These are phyloP conservation scores for Naegleria lovaniensis DNA, from an alignment of 208 protist species.

Conservation along the genomic window DNA sequence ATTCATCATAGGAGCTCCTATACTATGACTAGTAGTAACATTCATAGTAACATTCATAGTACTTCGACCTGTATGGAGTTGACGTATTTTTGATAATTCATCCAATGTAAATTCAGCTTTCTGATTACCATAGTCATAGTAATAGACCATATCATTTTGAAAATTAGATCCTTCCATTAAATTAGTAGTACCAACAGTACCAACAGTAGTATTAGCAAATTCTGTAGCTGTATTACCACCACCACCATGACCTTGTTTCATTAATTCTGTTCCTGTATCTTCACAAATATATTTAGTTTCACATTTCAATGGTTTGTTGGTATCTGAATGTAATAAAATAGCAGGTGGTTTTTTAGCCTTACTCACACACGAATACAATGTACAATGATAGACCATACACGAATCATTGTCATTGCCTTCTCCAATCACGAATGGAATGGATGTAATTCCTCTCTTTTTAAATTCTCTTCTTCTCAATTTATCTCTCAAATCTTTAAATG, in stretches of 20 bases:
- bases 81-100: slow-evolving; percentile 31
- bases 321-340: slow-evolving; percentile 54
- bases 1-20: too few species aligned
- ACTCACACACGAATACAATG: slow-evolving; percentile 57
- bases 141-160: slow-evolving; percentile 4
- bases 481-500: not conserved
- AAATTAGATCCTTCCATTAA: too few species aligned
- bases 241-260: not conserved
- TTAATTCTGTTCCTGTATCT: slow-evolving; percentile 18
- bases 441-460: slow-evolving; percentile 11
- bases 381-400: slow-evolving; percentile 38
- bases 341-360: slow-evolving; percentile 32
- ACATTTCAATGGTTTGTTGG: slow-evolving; percentile 49
- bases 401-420: not conserved
- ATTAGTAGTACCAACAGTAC: too few species aligned
- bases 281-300: slow-evolving; percentile 43
- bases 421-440: slow-evolving; percentile 16
- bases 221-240: too few species aligned
- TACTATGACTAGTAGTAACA: too few species aligned
- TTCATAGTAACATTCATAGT: too few species aligned
- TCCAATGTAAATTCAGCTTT: not conserved
- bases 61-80: not conserved
- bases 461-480: not conserved
- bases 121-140: slow-evolving; percentile 20
- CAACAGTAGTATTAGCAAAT: too few species aligned